Evolutionary conservation across 2,329 filamentous ascomycete genomes (phyloP).

Genomic region (Cladosporium sphaerospermum): DNA sequence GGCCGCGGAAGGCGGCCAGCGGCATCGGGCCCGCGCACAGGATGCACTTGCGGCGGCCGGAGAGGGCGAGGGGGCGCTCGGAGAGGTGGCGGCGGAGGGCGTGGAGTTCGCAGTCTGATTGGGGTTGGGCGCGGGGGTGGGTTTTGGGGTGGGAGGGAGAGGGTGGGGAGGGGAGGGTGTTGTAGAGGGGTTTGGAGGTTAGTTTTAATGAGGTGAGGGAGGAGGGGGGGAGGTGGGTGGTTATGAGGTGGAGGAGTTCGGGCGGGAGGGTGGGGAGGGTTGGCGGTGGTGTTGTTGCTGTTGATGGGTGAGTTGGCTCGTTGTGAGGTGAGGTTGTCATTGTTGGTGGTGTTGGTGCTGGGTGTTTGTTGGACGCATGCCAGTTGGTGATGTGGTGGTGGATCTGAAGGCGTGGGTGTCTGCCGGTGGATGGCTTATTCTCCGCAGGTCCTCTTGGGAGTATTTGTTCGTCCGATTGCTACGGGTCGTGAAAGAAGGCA

Average conservation of each 20-base stretch:
- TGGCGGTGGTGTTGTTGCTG: not conserved
- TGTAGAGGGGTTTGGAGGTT: slow-evolving; percentile 28
- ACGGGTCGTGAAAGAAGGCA: too few species aligned
- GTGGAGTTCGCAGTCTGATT: slow-evolving; percentile 20
- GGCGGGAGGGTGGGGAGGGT: slow-evolving; percentile 29
- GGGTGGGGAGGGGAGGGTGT: slow-evolving; percentile 14
- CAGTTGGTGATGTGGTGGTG: too few species aligned
- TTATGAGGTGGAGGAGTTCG: slow-evolving; percentile 30
- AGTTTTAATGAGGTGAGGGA: slow-evolving; percentile 35
- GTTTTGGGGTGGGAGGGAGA: slow-evolving; percentile 15
- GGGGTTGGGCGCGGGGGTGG: slow-evolving; percentile 12
- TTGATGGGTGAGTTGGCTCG: not conserved
- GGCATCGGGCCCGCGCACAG: slow-evolving; percentile 17
- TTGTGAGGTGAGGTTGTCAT: not conserved
- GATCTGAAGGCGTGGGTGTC: too few species aligned
- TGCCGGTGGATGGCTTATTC: too few species aligned
- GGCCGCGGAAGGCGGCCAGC: slow-evolving; percentile 12
- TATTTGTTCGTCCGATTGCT: too few species aligned
- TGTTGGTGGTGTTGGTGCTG: too few species aligned
- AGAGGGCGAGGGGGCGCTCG: slow-evolving; percentile 17
- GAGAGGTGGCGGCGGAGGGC: slow-evolving; percentile 20
- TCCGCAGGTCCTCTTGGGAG: too few species aligned
- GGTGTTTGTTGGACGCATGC: too few species aligned
- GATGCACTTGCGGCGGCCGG: slow-evolving; percentile 21
- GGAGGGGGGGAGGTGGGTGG: slow-evolving; percentile 31